Conservation (phyloP, 371 early-diverging fungal species). For the Rozella allomycis region DNA sequence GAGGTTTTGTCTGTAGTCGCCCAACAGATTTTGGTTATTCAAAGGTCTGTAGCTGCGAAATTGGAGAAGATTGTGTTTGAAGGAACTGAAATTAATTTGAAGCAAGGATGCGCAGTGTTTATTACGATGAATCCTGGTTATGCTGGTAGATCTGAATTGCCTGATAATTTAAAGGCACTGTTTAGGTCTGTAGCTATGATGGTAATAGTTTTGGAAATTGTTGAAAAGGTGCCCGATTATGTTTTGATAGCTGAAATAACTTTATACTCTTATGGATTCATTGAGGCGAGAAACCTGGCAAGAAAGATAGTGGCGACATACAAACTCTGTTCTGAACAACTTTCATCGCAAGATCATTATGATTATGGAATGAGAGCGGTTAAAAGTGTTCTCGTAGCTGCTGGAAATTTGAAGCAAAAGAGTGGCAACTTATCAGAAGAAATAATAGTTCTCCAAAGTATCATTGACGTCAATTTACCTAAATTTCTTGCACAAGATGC, state of each 20-base stretch:
- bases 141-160: conserved; percentile 34
- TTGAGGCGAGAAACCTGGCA: conserved; percentile 25
- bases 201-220: conserved; percentile 20
- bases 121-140: conserved; percentile 46
- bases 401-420: conserved; percentile 32
- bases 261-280: conserved; percentile 30
- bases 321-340: conserved; percentile 27
- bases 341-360: conserved; percentile 27
- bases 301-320: conserved; percentile 28
- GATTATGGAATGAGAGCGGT: conserved; percentile 40
- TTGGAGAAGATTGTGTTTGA: conserved; percentile 25
- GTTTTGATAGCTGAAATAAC: conserved; percentile 29
- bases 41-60: conserved; percentile 21
- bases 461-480: conserved; percentile 32
- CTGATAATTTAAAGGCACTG: conserved; percentile 32
- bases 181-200: conserved; percentile 37
- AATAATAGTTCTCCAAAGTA: conserved; percentile 23
- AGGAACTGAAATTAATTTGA: conserved; percentile 18
- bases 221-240: conserved; percentile 17
- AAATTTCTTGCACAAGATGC: conserved; percentile 34
- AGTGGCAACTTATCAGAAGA: conserved; percentile 28
- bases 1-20: conserved; percentile 31
- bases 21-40: conserved; percentile 31
- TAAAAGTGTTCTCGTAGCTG: conserved; percentile 29
- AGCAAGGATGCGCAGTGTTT: conserved; percentile 28